Base-by-base conservation (phyloP, 1,284 basidiomycete species). In the Coniferiporia weirii region DNA sequence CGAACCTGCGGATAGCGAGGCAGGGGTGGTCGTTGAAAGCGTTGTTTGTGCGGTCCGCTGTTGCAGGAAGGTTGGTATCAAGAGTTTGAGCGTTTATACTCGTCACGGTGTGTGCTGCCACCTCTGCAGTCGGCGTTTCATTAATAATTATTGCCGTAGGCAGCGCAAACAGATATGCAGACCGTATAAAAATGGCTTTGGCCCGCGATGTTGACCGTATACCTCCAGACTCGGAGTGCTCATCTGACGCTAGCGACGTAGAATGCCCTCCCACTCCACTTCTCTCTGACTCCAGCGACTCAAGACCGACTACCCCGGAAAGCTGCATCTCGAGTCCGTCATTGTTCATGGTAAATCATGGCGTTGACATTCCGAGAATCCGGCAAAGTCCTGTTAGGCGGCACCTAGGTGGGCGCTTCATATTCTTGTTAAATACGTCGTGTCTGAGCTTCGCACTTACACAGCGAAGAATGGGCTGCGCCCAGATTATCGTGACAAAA, bases 261-360 rank as follows among this genome's bases (percentile, higher is more conserved):
- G 80, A 82, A 66, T 89, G 83, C 67, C 87, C 87, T 46, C 73
- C 81, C 56, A 91, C 88, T 0, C 88, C 88, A 27, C 88, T 88
- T 2, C 73, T 79, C 19, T 89, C 88, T 7, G 87, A 89, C 66
- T 77, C 79, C 64, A 81, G 85, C 20, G 80, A 79, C 27, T 87
- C 84, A 5, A 76, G 82, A 61, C 76, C 81, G 19, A 71, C 82
- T 27, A 84, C 85, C 1, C 83, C 84, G 9, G 75, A 78, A 63
- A 65, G 19, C 17, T 65, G 9, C 64, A 62, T 22, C 64, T 66
- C 35, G 68, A 64, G 1, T 68, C 48, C 59, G 27, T 46, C 52
- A 3, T 49, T 49, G 19, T 17, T 59, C 12, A 59, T 52, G 17
- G 49, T 59, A 13, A 54, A 40, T 15, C 35, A 48, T n/a, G 52